phyloP scores from a whole-genome alignment of 1,139 yeast species.

The Kodamaea ohmeri region DNA sequence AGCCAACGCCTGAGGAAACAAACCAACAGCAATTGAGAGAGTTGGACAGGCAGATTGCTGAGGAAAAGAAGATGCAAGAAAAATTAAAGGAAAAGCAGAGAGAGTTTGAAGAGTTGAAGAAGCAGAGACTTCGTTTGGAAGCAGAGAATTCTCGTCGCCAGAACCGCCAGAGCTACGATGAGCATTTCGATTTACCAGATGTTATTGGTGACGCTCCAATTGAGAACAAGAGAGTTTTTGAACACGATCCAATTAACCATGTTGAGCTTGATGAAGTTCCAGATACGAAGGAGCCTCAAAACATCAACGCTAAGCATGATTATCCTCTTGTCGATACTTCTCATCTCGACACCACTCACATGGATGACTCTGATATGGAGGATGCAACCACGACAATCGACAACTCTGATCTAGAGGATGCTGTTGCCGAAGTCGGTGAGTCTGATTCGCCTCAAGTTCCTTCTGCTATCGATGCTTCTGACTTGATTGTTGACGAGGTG shows the following conservation, averaged over 20 bases:
- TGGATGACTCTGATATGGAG: constrained; percentile 3
- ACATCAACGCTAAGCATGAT: not conserved
- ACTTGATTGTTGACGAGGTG: constrained; percentile 25
- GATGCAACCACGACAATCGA: constrained; percentile 16
- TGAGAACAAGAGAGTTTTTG: not conserved
- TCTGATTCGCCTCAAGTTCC: too few species aligned
- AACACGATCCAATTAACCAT: not conserved
- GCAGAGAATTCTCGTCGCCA: constrained; percentile 8
- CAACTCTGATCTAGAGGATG: constrained; percentile 18
- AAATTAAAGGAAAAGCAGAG: constrained; percentile 19
- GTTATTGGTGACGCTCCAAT: not conserved
- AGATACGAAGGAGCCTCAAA: not conserved
- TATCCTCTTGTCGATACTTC: constrained; percentile 2
- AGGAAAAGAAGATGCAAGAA: constrained; percentile 26
- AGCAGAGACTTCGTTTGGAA: constrained; percentile 22
- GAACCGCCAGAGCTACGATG: not conserved
- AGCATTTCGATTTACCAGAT: not conserved
- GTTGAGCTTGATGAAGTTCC: constrained; percentile 1
- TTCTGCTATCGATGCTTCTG: constrained; percentile 12
- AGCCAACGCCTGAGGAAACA: constrained; percentile 12
- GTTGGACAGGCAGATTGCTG: constrained; percentile 22
- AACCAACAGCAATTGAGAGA: constrained; percentile 3
- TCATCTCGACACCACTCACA: constrained; percentile 3
- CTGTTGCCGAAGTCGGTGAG: constrained; percentile 31
- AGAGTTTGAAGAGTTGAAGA: constrained; percentile 23